Conservation (phyloP, 2,329 filamentous ascomycete genomes). For the Fusarium newnesense region DNA sequence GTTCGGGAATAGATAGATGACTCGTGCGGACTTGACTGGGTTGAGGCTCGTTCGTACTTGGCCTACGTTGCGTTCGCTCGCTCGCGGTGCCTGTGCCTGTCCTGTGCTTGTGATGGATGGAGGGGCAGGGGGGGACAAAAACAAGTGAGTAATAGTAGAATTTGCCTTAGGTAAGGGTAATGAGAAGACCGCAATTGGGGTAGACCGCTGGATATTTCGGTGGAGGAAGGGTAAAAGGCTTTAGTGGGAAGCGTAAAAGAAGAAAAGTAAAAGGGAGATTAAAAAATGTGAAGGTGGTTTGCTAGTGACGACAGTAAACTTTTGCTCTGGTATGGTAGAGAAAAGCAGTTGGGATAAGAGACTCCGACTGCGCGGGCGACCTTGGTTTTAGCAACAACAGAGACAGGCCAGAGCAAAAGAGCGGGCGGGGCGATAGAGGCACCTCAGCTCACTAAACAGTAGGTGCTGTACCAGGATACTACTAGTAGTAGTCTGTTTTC, state of each 20-base stretch:
- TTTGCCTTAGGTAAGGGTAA: background rate
- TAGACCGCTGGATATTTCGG: background rate
- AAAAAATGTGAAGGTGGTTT: conserved; percentile 19
- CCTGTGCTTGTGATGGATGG: conserved; percentile 33
- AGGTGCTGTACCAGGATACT: conserved; percentile 3
- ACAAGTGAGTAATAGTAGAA: conserved; percentile 18
- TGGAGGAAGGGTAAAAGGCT: background rate
- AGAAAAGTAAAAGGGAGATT: conserved; percentile 10
- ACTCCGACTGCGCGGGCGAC: conserved; percentile 15
- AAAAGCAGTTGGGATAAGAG: conserved; percentile 22
- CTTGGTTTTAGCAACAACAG: conserved; percentile 30
- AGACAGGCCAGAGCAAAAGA: conserved; percentile 2
- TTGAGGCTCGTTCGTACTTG: conserved; percentile 27
- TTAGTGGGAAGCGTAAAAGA: background rate
- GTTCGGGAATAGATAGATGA: conserved; percentile 25
- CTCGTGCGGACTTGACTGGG: conserved; percentile 35
- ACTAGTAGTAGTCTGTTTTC: conserved; percentile 12
- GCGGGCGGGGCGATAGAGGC: conserved; percentile 10
- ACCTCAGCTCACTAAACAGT: background rate
- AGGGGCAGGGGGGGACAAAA: conserved; percentile 43
- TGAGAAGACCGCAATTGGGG: conserved; percentile 1
- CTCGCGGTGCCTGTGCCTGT: conserved; percentile 10
- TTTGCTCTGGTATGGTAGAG: background rate
- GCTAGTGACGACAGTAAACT: conserved; percentile 28
- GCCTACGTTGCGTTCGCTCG: conserved; percentile 30